Evolutionary conservation across 2,329 filamentous ascomycete species (phyloP), one percentile per base, ranked within the genome.

Genomic region (Cytospora piceicola): DNA sequence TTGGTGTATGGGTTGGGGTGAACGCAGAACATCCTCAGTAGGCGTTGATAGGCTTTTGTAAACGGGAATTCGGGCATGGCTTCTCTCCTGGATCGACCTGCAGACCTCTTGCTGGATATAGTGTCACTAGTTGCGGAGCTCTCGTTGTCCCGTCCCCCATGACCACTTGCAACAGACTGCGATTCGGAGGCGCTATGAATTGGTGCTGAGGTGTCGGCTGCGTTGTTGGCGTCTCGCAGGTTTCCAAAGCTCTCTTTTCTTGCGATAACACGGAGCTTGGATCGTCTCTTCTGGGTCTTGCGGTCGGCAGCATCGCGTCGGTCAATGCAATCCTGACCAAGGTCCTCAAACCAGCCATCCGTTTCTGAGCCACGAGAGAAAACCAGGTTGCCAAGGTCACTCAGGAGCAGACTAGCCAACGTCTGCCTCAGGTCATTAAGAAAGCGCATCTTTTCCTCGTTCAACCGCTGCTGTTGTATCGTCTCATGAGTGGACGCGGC

Each of bases 301-400:
- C 79, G 78, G 66, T 87, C 82, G 36, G 84, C 76, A 4, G 83
- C 81, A 58, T 88, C 85, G 56, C 84, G 86, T 30, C 87, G 82
- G 49, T 89, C 85, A 61, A 89, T 87, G 73, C 87, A 89, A 69
- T 89, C 81, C 70, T 89, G 85, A 3, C 88, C 87, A 8, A 93
- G 76, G 17, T 86, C 85, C 61, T 86, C 83, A 70, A 97, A 95
- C 90, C 94, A 97, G 3, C 83, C 83, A 75, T 98, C 95, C 0
- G 94, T 98, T 79, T 99, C 95, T 52, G 93, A 96, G 3, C 95
- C 95, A 59, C 86, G 87, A n/a, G 89, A 88, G 76, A 96, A 95
- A 1, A 97, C 90, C 34, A 92, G 86, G 51, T 90, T 93, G 7
- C 94, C 93, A 4, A 98, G 82, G 75, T 99, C 95, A 58, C 94